A percentile compares a stretch with the other conserved stretches of the same genome.
These are phyloP conservation scores for Quaeritorhiza haematococci DNA, from an alignment of 371 early-diverging fungal species.

Conservation along the genomic window DNA sequence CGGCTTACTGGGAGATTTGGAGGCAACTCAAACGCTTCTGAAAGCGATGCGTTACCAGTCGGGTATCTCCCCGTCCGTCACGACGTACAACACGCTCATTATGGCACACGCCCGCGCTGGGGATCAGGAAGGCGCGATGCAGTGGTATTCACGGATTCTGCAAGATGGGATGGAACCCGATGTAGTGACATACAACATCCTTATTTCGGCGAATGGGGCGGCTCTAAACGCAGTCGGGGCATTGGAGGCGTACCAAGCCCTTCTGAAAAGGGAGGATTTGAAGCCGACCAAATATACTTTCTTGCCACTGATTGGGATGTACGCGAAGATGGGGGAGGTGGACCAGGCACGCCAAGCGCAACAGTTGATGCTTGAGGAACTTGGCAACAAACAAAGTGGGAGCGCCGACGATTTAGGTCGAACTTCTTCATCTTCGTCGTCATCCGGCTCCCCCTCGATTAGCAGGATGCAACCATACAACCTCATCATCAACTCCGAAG, in stretches of 20 bases:
- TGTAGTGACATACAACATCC: constrained; percentile 46
- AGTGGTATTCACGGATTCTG: constrained; percentile 34
- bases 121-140: constrained; percentile 22
- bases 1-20: constrained; percentile 35
- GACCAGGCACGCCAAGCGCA: neutral
- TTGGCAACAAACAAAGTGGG: neutral
- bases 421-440: neutral
- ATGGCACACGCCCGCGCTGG: constrained; percentile 15
- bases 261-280: constrained; percentile 24
- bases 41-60: constrained; percentile 30
- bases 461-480: constrained; percentile 16
- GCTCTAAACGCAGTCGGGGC: constrained; percentile 35
- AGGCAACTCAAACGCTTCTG: constrained; percentile 26
- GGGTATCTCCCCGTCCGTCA: constrained; percentile 32
- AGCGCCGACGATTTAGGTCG: too few species aligned
- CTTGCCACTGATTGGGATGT: constrained; percentile 19
- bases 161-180: constrained; percentile 36
- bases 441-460: neutral
- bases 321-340: constrained; percentile 8
- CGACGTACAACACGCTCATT: constrained; percentile 48
- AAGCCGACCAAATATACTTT: constrained; percentile 14
- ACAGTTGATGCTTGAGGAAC: neutral
- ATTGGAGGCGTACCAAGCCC: constrained; percentile 31
- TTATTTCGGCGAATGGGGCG: constrained; percentile 41
- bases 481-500: constrained; percentile 13